phyloP scores from a whole-genome alignment of 768 basidiomycete genomes.

The Psilocybe subaeruginosa region DNA sequence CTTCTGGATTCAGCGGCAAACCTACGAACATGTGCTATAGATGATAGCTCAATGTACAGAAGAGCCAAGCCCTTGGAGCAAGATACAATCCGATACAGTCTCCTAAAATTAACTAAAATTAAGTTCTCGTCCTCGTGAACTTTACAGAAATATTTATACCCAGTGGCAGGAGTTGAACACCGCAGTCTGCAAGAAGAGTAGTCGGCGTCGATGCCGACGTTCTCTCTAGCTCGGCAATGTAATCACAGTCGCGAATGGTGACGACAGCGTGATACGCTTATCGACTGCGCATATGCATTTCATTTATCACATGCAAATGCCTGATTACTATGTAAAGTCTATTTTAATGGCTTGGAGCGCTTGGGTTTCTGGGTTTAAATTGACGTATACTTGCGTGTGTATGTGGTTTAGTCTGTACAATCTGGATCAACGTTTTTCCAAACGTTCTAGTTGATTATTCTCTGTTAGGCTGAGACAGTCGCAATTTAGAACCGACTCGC shows the following conservation, averaged over 20 bases:
- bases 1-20: background rate
- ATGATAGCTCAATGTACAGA: background rate
- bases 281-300: constrained; percentile 1
- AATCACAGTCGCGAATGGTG: background rate
- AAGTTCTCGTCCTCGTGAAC: background rate
- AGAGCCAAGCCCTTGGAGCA: background rate
- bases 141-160: background rate
- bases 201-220: background rate
- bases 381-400: background rate
- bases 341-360: background rate
- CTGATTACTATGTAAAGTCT: background rate
- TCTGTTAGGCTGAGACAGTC: too few species aligned
- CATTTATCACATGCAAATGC: background rate
- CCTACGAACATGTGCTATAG: background rate
- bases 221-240: background rate
- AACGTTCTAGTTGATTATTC: background rate
- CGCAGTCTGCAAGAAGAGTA: background rate
- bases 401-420: background rate
- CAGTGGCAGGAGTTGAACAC: background rate
- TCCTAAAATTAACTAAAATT: background rate
- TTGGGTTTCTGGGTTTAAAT: background rate
- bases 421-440: background rate
- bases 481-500: too few species aligned
- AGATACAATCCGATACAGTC: background rate
- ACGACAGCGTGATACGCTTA: background rate